Base-by-base conservation (phyloP, 1,139 yeast genomes). In the Geotrichum fermentans region DNA sequence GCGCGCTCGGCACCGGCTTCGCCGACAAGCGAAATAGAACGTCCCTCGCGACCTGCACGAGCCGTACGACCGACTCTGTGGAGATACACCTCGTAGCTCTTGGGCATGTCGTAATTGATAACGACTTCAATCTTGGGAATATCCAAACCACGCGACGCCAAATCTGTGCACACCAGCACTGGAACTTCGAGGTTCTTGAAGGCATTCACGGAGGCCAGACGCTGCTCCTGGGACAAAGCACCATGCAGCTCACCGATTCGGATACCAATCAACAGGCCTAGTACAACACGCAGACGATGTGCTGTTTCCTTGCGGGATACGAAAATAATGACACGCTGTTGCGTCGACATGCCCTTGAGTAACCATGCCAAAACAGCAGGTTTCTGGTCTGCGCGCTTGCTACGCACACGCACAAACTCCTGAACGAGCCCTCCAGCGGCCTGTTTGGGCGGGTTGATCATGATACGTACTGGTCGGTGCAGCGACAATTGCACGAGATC, bases 21-120 rank as follows among this genome's bases (percentile, higher is more conserved):
- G 17, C 97, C 97, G 8, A 94, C 98, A 66, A 92, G 81, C 3
- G 97, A 82, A 41, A 92, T 83, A 42, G 97, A 84, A 51, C 78
- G 78, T 76, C 99, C 99, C 50, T 86, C 88, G 67, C 97, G 79
- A 34, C 98, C 98, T 47, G 97, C 99, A 78, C 99, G 87, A 10
- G 98, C 99, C 50, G 98, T 92, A 77, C 99, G 86, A 70, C 98
- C 98, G 55, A 94, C 97, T 74, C 99, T 83, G 70, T 92, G 98
- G 64, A 92, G 73, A 66, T 92, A 94, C 37, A 89, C 78, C 58
- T 92, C 98, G 62, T 85, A 82, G 21, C 85, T 74, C 65, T 88
- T 87, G 47, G 98, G 98, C 95, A 94, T 88, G 64, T 94, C 98
- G 66, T 77, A 94, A 68, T 92, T 92, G 62, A 92, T 77, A 48